phyloP scores from a whole-genome alignment of 176 grass and related monocot species.

The sorghum (Sorghum bicolor) region Sorghum_bicolor_NCBIv3 NC_012872.2:46843501-46844000 shows the following conservation, averaged over 20 bases:
- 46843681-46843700: neutral
- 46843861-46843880: conserved; percentile 4
- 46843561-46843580: neutral
- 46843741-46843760: conserved; percentile 67
- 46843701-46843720: conserved; percentile 64
- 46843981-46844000: neutral
- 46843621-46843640: neutral
- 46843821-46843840: conserved; percentile 56
- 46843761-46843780: conserved; percentile 38
- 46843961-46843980: neutral
- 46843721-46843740: conserved; percentile 72
- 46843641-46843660: neutral
- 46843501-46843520: neutral
- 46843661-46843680: neutral
- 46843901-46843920: neutral
- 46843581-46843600: neutral
- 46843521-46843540: neutral
- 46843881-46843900: neutral
- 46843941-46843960: neutral
- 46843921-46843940: neutral
- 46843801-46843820: conserved; percentile 33
- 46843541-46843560: neutral
- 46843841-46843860: conserved; percentile 60
- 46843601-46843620: neutral
- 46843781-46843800: conserved; percentile 31